Base-by-base conservation (phyloP, 768 basidiomycete genomes). In the Naganishia onofrii region DNA sequence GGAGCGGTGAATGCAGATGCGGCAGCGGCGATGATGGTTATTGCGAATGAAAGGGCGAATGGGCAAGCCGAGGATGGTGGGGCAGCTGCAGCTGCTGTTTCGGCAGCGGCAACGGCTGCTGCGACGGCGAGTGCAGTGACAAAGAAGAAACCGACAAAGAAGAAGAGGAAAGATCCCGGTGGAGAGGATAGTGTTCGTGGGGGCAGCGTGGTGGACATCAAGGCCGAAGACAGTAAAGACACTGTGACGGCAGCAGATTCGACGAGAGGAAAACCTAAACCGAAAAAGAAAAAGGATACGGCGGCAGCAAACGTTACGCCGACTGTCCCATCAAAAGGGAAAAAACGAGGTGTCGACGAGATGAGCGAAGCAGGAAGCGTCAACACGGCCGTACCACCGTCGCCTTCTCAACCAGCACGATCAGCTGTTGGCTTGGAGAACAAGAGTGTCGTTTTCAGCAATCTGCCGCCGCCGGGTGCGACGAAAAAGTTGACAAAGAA, bases 261-360 rank as follows among this genome's bases (percentile, higher is more conserved):
- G 34, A 21, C 32, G 3, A 69, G 34, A 42, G n/a, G 56, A 31
- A 69, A 60, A 44, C 26, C 68, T 2, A 68, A 68, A 31, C 51
- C 52, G 3, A 69, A 69, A 32, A 69, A 69, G 56, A 69, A 69
- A 57, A 69, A 69, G 56, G 68, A 69, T 23, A n/a, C 55, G 26
- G 26, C 34, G 8, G 13, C 67, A 17, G 26, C 42, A 13, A 44
- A 9, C 10, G 15, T 55, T 13, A 64, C 34, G 5, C 21, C 51
- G 28, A 63, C 60, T 13, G 26, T 44, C 23, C 36, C 60, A 4
- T 10, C 38, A n/a, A 69, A 69, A 31, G 68, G 56, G 1, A 69
- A 69, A 38, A 69, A 69, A 44, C 55, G 68, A 21, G 68, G 26
- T n/a, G 57, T 55, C 5, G 68, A 69, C 44, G 68, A 69, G 26